Percentiles rank a stretch among this genome's conserved stretches.
Evolutionary conservation across 2,329 filamentous ascomycete genomes (phyloP).

Genomic region (Clonostachys solani): DNA sequence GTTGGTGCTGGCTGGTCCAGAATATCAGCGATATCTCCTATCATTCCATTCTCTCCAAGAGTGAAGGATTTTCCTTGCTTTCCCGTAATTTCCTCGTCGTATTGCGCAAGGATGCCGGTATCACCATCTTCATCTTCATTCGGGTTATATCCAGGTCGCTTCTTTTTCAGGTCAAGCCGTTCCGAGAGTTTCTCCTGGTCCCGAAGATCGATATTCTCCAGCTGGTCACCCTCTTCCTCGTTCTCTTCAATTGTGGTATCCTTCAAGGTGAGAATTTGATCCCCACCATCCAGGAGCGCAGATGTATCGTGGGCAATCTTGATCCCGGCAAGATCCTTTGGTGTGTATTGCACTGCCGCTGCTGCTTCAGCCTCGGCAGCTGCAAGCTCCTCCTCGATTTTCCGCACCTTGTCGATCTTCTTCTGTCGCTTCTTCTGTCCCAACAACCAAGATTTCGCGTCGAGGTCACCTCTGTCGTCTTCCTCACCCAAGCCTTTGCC

Average conservation of each 20-base stretch:
- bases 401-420: conserved; percentile 76
- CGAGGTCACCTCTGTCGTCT: conserved; percentile 60
- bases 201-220: conserved; percentile 71
- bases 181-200: conserved; percentile 72
- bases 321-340: conserved; percentile 82
- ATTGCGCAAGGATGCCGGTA: conserved; percentile 75
- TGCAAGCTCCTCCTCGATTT: conserved; percentile 70
- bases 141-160: conserved; percentile 84
- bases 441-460: conserved; percentile 83
- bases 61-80: conserved; percentile 89
- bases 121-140: conserved; percentile 64
- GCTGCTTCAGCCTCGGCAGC: conserved; percentile 66
- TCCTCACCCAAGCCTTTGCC: conserved; percentile 81
- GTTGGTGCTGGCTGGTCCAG: conserved; percentile 48
- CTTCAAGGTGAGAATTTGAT: conserved; percentile 92
- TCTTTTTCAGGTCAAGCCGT: conserved; percentile 82
- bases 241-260: conserved; percentile 76
- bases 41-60: conserved; percentile 72
- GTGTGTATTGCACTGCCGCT: conserved; percentile 68
- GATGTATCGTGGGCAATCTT: conserved; percentile 86
- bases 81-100: conserved; percentile 91
- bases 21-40: conserved; percentile 56
- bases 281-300: conserved; percentile 76
- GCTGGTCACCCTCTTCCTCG: conserved; percentile 82
- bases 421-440: conserved; percentile 92